Percentiles rank a stretch among this genome's conserved stretches.
Evolutionary conservation across 306 rosid genomes (phyloP).

Genomic region (Sphenostylis stenocarpa): DNA sequence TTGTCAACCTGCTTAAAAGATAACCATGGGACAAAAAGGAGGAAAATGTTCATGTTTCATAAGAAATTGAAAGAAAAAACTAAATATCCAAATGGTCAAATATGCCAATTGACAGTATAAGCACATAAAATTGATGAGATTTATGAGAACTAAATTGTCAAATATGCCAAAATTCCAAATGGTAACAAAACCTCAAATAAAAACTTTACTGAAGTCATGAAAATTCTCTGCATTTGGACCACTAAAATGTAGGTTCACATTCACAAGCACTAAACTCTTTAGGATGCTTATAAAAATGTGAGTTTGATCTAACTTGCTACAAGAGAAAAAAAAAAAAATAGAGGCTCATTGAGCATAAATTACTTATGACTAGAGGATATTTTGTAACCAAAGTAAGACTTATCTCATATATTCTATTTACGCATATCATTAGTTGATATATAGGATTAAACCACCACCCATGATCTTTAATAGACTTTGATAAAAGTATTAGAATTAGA

Average conservation of each 20-base stretch:
- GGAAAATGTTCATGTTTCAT: constrained; percentile 3
- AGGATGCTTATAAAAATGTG: neutral
- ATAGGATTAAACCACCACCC: too few relatives aligned
- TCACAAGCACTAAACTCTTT: neutral
- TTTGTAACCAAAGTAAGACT: too few relatives aligned
- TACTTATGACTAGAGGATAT: too few relatives aligned
- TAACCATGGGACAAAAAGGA: neutral
- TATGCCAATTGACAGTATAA: neutral
- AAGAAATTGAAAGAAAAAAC: neutral
- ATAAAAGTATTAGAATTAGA: too few relatives aligned
- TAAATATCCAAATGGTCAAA: neutral
- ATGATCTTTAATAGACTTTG: too few relatives aligned
- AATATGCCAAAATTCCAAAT: neutral
- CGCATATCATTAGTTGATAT: too few relatives aligned
- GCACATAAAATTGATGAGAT: neutral
- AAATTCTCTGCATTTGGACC: neutral
- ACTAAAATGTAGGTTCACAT: neutral
- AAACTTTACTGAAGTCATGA: neutral
- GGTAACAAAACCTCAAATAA: neutral
- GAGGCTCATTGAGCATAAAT: too few relatives aligned
- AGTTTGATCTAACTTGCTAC: too few relatives aligned
- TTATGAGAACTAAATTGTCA: too few relatives aligned
- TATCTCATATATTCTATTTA: too few relatives aligned
- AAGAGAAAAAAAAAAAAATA: too few relatives aligned
- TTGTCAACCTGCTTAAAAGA: constrained; percentile 73